Percentiles rank a stretch among this genome's conserved stretches.
Evolutionary conservation across 2,329 filamentous ascomycete species (phyloP).

Genomic region (Ophiosphaerella korrae): DNA sequence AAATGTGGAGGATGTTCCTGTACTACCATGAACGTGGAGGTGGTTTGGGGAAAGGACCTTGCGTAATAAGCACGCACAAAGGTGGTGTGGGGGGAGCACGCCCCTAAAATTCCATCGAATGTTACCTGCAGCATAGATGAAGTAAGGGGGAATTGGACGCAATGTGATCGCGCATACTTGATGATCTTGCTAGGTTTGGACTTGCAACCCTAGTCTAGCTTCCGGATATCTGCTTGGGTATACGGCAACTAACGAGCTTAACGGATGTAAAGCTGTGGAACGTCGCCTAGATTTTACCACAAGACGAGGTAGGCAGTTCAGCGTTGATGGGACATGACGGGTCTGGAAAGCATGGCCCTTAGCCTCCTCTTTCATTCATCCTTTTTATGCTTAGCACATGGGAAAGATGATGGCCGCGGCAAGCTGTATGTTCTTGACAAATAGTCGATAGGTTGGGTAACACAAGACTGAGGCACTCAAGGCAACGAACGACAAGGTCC

Average conservation of each 20-base stretch:
- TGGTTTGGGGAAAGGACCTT: constrained; percentile 13
- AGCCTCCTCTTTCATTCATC: constrained; percentile 9
- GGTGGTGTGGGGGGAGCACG: constrained; percentile 19
- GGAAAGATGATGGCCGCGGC: constrained; percentile 7
- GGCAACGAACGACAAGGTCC: constrained; percentile 9
- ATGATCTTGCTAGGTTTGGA: background rate
- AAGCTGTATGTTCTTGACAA: constrained; percentile 26
- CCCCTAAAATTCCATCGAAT: constrained; percentile 11
- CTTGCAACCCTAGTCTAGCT: no score
- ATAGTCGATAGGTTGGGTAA: constrained; percentile 20
- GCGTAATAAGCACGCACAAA: constrained; percentile 16
- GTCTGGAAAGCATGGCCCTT: constrained; percentile 22
- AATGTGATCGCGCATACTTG: constrained; percentile 1
- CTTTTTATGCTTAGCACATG: constrained; percentile 18
- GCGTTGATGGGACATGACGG: constrained; percentile 18
- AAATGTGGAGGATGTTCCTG: constrained; percentile 20
- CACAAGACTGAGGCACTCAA: constrained; percentile 20
- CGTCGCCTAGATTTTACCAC: background rate
- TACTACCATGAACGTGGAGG: constrained; percentile 32
- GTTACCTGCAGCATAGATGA: constrained; percentile 19
- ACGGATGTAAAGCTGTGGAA: background rate
- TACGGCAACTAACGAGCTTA: background rate
- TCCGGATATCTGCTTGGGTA: no score
- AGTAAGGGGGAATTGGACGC: constrained; percentile 23
- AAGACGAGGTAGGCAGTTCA: background rate